Conservation (phyloP, 225 moss, liverwort and hornwort genomes). For the Polytrichum commune region DNA sequence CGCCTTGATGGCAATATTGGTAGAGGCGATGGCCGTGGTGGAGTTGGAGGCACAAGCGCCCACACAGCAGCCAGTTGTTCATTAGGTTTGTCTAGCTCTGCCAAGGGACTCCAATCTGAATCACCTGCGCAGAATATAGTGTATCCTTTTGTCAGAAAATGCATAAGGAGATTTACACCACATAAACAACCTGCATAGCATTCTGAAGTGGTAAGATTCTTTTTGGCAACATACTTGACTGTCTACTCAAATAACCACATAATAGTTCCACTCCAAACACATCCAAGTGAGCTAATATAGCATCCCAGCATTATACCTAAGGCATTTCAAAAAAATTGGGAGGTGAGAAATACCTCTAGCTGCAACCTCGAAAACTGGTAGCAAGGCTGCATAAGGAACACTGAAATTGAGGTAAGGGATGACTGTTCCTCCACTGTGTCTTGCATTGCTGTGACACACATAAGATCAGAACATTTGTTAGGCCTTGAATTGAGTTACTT, state of each 20-base stretch:
- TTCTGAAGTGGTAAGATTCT: too few species aligned
- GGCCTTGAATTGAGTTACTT: too few species aligned
- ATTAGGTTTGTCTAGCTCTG: slow-evolving; percentile 80
- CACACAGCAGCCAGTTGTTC: slow-evolving; percentile 87
- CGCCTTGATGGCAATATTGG: slow-evolving; percentile 25
- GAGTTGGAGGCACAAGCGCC: slow-evolving; percentile 93
- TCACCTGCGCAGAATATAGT: slow-evolving; percentile 29
- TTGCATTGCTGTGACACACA: slow-evolving; percentile 68
- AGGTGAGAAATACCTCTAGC: slow-evolving; percentile 34
- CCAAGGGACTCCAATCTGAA: slow-evolving; percentile 59
- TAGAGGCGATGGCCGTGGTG: slow-evolving; percentile 66
- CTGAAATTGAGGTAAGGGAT: slow-evolving; percentile 97
- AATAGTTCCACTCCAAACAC: too few species aligned
- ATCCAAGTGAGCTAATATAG: too few species aligned
- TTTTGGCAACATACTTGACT: too few species aligned
- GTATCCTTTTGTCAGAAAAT: not conserved
- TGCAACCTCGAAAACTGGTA: slow-evolving; percentile 80
- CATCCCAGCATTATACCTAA: too few species aligned
- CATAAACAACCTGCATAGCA: too few species aligned
- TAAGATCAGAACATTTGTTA: too few species aligned
- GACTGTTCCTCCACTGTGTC: slow-evolving; percentile 92
- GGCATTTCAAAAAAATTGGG: too few species aligned
- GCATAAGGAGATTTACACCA: too few species aligned
- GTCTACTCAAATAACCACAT: too few species aligned
- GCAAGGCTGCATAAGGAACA: slow-evolving; percentile 78